Evolutionary conservation across 179 eudicot genomes (phyloP).

Genomic region (Spergularia azorica): DNA sequence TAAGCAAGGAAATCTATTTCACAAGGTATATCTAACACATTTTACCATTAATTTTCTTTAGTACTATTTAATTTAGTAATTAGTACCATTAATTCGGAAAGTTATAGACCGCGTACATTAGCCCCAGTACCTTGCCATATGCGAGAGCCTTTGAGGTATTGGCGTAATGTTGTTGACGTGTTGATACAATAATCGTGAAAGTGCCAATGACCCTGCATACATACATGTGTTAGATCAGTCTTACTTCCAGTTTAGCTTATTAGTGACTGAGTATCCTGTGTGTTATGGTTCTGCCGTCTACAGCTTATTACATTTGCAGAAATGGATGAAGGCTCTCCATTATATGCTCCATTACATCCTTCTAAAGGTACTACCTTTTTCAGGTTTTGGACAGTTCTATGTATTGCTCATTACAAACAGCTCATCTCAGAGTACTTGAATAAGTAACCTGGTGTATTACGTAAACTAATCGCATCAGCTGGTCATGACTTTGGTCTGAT

Average conservation of each 20-base stretch:
- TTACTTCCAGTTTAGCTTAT: no score
- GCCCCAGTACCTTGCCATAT: neutral
- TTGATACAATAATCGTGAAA: no score
- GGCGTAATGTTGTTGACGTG: no score
- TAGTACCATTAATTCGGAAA: neutral
- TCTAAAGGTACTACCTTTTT: slow-evolving; percentile 53
- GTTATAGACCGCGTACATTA: no score
- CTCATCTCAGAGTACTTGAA: neutral
- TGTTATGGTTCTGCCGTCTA: slow-evolving; percentile 23
- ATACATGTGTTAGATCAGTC: no score
- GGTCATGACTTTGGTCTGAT: neutral
- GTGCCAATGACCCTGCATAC: no score
- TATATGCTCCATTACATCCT: slow-evolving; percentile 71
- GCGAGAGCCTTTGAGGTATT: no score
- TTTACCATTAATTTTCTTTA: neutral
- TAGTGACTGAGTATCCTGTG: no score
- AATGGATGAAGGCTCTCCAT: slow-evolving; percentile 72
- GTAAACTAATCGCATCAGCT: neutral
- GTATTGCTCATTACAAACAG: neutral
- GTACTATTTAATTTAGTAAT: no score
- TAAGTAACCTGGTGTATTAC: no score
- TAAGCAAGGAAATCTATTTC: slow-evolving; percentile 74
- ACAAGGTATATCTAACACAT: slow-evolving; percentile 54
- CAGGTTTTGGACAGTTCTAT: neutral
- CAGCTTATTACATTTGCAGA: slow-evolving; percentile 91